Evolutionary conservation across 495 filamentous ascomycete genomes (phyloP), one percentile per base, ranked within the genome.

Genomic region (Neurospora sp.): DNA sequence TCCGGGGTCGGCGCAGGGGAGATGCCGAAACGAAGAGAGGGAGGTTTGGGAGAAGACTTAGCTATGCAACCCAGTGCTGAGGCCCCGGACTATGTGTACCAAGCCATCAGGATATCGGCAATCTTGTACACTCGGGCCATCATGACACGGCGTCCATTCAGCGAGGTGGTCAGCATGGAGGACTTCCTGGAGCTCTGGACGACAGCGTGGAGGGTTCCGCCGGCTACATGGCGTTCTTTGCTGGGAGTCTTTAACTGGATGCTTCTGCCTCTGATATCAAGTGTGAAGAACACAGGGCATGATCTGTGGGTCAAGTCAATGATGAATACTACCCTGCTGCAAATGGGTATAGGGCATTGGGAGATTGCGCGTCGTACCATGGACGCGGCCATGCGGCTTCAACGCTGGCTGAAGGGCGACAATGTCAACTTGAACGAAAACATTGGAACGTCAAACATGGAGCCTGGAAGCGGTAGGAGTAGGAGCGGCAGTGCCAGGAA

Each of bases 331-430:
- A 77, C 75, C 39, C 69, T 79, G 59, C 70, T 82, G 40, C 81
- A 82, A 75, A 79, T 82, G 17, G 78, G 75, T 10, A 73, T 83
- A 74, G 82, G 83, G 15, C 80, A 81, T 69, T 83, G 82, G 82
- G 81, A 80, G 59, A 73, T 83, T 37, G 76, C 75, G 3, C 34
- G 40, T 4, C 71, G 71, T 5, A 75, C 76, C 4, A 81, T 82
- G 75, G 76, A 78, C 24, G 73, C 70, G 1, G 77, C 59, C n/a
- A 15, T 79, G 72, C 70, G 71, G 19, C 59, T 83, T 71, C 75
- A 79, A 70, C 69, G 72, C 24, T 83, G 82, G 82, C 71, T 83
- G 21, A 74, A 71, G n/a, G 70, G 28, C 11, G 74, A 70, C 54
- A 19, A 9, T 1, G 28, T 34, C 24, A 36, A 66, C 28, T 4